Conservation (phyloP, 192 early-diverging fungal species). For the Backusella psychrophila region DNA sequence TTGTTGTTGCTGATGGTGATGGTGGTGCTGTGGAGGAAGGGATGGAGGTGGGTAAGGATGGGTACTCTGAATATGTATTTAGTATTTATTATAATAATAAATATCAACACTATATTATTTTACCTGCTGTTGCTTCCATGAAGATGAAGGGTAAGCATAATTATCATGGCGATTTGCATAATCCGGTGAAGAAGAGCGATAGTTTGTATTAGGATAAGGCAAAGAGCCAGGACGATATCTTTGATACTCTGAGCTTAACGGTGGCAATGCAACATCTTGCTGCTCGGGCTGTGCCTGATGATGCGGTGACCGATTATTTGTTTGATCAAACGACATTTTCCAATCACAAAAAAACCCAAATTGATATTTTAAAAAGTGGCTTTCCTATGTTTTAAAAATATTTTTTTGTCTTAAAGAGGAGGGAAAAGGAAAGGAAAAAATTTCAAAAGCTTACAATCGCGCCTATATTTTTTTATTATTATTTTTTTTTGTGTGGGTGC, state of each 20-base stretch:
- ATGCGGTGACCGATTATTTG: constrained; percentile 10
- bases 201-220: not conserved
- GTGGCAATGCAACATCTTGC: not conserved
- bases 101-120: not conserved
- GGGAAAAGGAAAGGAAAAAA: not conserved
- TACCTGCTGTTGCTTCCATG: constrained; percentile 4
- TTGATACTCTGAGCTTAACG: not conserved
- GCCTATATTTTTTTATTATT: constrained; percentile 7
- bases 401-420: not conserved
- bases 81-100: not conserved
- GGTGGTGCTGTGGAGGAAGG: not conserved
- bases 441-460: constrained; percentile 3
- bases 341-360: not conserved
- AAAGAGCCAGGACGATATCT: constrained; percentile 1
- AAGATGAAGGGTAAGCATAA: constrained; percentile 13
- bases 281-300: not conserved
- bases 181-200: not conserved
- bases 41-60: not conserved
- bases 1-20: not conserved
- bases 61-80: not conserved
- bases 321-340: constrained; percentile 14
- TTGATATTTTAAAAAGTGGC: not conserved
- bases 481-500: not conserved
- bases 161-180: not conserved
- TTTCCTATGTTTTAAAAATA: not conserved